Conservation (phyloP, 75 land plant species). For the Larix kaempferi region DNA sequence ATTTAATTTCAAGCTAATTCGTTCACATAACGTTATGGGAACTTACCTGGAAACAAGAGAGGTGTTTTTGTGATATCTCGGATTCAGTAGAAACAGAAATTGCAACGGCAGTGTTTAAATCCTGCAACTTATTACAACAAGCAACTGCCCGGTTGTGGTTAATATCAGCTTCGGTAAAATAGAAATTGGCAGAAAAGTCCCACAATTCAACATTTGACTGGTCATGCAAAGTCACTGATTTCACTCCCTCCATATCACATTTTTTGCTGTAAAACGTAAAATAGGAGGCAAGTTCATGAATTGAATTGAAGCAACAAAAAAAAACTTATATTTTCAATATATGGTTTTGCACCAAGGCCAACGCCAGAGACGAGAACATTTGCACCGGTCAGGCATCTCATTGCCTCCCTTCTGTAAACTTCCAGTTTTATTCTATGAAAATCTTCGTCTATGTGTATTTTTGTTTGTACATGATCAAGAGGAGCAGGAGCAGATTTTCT, state of each 20-base stretch:
- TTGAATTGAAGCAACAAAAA: neutral
- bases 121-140: slow-evolving; percentile 63
- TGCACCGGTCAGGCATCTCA: too few species aligned
- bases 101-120: slow-evolving; percentile 56
- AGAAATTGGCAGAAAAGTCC: slow-evolving; percentile 74
- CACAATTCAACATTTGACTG: slow-evolving; percentile 59
- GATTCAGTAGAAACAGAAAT: slow-evolving; percentile 34
- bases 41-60: slow-evolving; percentile 57
- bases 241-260: slow-evolving; percentile 80
- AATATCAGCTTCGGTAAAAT: slow-evolving; percentile 67
- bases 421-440: too few species aligned
- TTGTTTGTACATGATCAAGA: too few species aligned
- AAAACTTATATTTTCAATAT: too few species aligned
- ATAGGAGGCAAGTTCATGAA: too few species aligned
- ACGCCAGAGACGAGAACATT: too few species aligned
- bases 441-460: too few species aligned
- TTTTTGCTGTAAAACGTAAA: slow-evolving; percentile 53
- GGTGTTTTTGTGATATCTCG: slow-evolving; percentile 37
- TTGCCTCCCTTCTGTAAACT: too few species aligned
- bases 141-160: slow-evolving; percentile 71
- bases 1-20: neutral
- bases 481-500: too few species aligned
- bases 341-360: too few species aligned
- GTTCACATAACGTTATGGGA: neutral
- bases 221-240: slow-evolving; percentile 82